These are phyloP conservation scores for Helotiales sp. DNA, from an alignment of 2,329 filamentous ascomycete genomes.

Conservation along the genomic window DNA sequence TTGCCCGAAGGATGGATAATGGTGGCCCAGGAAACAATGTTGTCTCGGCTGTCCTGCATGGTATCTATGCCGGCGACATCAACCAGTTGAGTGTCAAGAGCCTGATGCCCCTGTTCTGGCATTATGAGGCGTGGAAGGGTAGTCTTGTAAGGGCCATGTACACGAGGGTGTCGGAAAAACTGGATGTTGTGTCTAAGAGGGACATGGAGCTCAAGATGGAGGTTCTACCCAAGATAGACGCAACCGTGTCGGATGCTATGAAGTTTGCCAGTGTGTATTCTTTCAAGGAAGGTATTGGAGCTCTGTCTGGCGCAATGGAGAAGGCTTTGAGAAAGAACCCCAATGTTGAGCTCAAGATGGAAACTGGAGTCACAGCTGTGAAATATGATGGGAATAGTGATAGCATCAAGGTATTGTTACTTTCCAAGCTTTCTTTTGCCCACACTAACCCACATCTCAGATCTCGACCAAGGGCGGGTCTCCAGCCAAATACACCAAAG, in stretches of 20 bases:
- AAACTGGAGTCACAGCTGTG: slow-evolving; percentile 55
- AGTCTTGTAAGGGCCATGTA: slow-evolving; percentile 22
- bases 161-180: slow-evolving; percentile 2
- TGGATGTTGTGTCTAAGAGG: background rate
- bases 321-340: slow-evolving; percentile 52
- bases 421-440: background rate
- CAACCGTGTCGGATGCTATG: slow-evolving; percentile 34
- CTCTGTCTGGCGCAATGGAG: slow-evolving; percentile 61
- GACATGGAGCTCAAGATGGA: slow-evolving; percentile 18
- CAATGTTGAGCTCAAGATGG: slow-evolving; percentile 65
- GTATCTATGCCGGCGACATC: slow-evolving; percentile 91
- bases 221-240: slow-evolving; percentile 13
- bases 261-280: slow-evolving; percentile 48
- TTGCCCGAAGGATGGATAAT: slow-evolving; percentile 58
- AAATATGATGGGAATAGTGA: slow-evolving; percentile 45
- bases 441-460: slow-evolving; percentile 37
- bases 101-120: slow-evolving; percentile 46
- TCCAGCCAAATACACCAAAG: slow-evolving; percentile 55
- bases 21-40: slow-evolving; percentile 70
- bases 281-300: slow-evolving; percentile 65
- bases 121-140: slow-evolving; percentile 30
- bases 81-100: slow-evolving; percentile 76
- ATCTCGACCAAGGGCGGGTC: slow-evolving; percentile 39
- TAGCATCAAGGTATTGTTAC: slow-evolving; percentile 50
- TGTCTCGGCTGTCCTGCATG: slow-evolving; percentile 77